Evolutionary conservation across 169 alveolate genomes (phyloP).

Genomic region (Plasmodium inui): DNA sequence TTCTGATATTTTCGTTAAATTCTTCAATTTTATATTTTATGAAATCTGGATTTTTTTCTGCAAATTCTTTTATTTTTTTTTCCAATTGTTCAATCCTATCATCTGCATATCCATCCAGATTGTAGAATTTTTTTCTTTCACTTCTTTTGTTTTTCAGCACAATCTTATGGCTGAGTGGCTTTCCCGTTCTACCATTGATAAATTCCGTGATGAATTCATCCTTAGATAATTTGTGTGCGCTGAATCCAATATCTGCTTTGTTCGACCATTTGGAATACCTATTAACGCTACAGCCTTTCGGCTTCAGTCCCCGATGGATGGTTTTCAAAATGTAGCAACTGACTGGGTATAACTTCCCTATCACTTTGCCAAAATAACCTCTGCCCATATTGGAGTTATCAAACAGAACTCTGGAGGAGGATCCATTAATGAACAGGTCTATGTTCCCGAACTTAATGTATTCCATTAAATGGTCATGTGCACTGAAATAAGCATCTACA

Average conservation of each 20-base stretch:
- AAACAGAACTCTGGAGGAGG: conserved; percentile 69
- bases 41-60: conserved; percentile 25
- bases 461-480: conserved; percentile 76
- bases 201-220: conserved; percentile 60
- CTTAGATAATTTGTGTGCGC: conserved; percentile 41
- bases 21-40: conserved; percentile 68
- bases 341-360: conserved; percentile 56
- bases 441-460: conserved; percentile 43
- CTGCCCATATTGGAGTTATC: conserved; percentile 73
- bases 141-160: conserved; percentile 50
- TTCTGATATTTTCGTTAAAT: conserved; percentile 39
- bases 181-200: conserved; percentile 62
- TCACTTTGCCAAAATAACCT: conserved; percentile 52
- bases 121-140: conserved; percentile 60
- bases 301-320: conserved; percentile 33
- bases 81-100: conserved; percentile 36
- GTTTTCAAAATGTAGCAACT: conserved; percentile 51
- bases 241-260: conserved; percentile 61
- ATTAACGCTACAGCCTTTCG: conserved; percentile 55
- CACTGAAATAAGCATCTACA: conserved; percentile 72
- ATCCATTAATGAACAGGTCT: conserved; percentile 59
- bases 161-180: conserved; percentile 69
- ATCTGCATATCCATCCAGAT: conserved; percentile 48
- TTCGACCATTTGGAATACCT: conserved; percentile 66
- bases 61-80: conserved; percentile 24